These are phyloP conservation scores for Trichothecium roseum DNA, from an alignment of 2,329 filamentous ascomycete genomes.

Conservation along the genomic window DNA sequence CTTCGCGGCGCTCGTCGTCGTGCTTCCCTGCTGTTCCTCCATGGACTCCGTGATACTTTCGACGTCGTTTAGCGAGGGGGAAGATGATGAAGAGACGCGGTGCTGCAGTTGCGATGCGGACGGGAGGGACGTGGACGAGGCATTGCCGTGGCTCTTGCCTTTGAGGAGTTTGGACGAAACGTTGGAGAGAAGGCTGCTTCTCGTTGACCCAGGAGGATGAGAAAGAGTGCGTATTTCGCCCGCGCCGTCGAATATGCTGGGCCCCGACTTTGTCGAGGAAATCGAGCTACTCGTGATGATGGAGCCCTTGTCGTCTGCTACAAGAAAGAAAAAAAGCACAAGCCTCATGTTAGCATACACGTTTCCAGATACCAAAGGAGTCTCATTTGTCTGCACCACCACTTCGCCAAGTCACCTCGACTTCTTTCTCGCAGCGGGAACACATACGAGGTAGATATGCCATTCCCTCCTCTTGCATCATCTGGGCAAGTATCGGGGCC, in stretches of 20 bases:
- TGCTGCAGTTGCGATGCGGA: not conserved
- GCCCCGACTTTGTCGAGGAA: slow-evolving; percentile 23
- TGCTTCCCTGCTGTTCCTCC: not conserved
- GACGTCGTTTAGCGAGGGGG: slow-evolving; percentile 6
- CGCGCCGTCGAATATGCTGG: slow-evolving; percentile 24
- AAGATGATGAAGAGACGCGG: slow-evolving; percentile 8
- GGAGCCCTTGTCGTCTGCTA: slow-evolving; percentile 21
- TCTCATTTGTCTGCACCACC: no score
- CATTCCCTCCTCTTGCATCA: slow-evolving; percentile 10
- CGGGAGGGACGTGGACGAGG: slow-evolving; percentile 3
- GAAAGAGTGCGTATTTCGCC: slow-evolving; percentile 25
- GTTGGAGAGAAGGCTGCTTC: slow-evolving; percentile 28
- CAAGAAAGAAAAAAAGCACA: not conserved
- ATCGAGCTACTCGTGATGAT: slow-evolving; percentile 22
- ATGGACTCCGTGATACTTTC: not conserved
- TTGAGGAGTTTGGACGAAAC: slow-evolving; percentile 25
- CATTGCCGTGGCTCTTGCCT: slow-evolving; percentile 13
- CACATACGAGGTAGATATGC: slow-evolving; percentile 3
- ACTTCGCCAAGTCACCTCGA: no score
- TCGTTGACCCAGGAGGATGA: slow-evolving; percentile 25
- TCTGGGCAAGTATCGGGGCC: slow-evolving; percentile 7
- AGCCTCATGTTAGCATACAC: not conserved
- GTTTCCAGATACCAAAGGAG: no score
- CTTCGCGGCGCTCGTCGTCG: slow-evolving; percentile 17
- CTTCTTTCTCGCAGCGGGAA: no score